Conservation (phyloP, 1,284 basidiomycete species). For the Lentinula novae-zelandiae region DNA sequence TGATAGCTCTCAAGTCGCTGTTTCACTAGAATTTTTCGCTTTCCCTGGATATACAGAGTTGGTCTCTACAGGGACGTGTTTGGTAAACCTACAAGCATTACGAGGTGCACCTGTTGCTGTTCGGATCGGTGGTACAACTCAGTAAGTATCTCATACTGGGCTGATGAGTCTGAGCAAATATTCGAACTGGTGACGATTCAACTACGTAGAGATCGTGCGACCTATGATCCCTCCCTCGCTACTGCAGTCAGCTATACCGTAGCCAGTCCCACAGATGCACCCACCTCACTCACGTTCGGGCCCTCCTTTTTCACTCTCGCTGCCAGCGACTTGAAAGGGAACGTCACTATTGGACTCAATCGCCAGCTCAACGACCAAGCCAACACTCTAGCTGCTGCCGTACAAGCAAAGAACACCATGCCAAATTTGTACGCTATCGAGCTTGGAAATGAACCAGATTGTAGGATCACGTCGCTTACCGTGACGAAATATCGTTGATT, state of each 20-base stretch:
- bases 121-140: constrained; percentile 41
- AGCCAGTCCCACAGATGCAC: constrained; percentile 34
- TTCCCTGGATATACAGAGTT: constrained; percentile 37
- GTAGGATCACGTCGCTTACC: constrained; percentile 21
- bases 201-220: constrained; percentile 34
- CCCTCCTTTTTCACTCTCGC: constrained; percentile 38
- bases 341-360: constrained; percentile 39
- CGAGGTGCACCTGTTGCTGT: constrained; percentile 34
- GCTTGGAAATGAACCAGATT: constrained; percentile 42
- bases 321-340: constrained; percentile 26
- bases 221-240: constrained; percentile 30
- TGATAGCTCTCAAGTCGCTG: constrained; percentile 32
- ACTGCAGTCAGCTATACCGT: constrained; percentile 37
- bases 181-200: neutral
- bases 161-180: neutral
- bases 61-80: constrained; percentile 32
- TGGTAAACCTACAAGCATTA: constrained; percentile 31
- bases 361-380: constrained; percentile 36
- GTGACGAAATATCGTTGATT: neutral
- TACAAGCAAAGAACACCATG: constrained; percentile 30
- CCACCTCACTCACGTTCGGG: constrained; percentile 34
- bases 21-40: constrained; percentile 40
- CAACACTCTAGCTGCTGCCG: constrained; percentile 33
- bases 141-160: constrained; percentile 24
- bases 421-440: constrained; percentile 36